phyloP scores from a whole-genome alignment of 2,329 filamentous ascomycete genomes.

The Ceratocystis cubensis region DNA sequence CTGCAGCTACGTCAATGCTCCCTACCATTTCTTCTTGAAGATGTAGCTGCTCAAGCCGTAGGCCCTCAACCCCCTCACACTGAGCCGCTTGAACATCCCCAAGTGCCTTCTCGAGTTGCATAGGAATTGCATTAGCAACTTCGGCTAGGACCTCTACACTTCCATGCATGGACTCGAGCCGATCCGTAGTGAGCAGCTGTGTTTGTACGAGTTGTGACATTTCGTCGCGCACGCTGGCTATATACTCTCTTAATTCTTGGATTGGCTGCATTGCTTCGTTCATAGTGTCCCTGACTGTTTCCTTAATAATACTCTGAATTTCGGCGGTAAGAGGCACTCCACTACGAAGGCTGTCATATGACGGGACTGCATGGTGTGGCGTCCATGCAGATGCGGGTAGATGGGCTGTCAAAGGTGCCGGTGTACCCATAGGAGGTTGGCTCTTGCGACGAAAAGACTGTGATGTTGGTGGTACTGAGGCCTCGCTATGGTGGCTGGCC shows the following conservation, averaged over 20 bases:
- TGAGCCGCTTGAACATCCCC: conserved; percentile 6
- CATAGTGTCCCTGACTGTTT: background rate
- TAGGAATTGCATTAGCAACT: background rate
- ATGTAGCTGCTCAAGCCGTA: conserved; percentile 4
- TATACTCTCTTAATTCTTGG: background rate
- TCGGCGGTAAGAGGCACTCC: background rate
- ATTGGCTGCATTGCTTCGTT: conserved; percentile 8
- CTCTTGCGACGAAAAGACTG: background rate
- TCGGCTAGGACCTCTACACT: background rate
- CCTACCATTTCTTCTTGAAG: conserved; percentile 2
- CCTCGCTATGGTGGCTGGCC: background rate
- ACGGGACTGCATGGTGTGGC: background rate
- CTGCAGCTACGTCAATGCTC: background rate
- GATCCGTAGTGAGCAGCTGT: background rate
- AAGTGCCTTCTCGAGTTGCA: conserved; percentile 2
- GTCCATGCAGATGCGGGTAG: background rate
- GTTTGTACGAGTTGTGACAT: background rate
- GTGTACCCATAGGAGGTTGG: background rate
- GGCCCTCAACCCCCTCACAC: conserved; percentile 1
- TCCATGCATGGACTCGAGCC: background rate
- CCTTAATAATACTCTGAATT: background rate
- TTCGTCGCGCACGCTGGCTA: background rate
- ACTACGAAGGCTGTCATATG: background rate
- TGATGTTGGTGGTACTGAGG: background rate
- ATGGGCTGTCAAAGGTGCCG: background rate